A percentile compares a stretch with the other conserved stretches of the same genome.
Conservation (phyloP, 768 basidiomycete genomes). For the Galerina sulciceps region DNA sequence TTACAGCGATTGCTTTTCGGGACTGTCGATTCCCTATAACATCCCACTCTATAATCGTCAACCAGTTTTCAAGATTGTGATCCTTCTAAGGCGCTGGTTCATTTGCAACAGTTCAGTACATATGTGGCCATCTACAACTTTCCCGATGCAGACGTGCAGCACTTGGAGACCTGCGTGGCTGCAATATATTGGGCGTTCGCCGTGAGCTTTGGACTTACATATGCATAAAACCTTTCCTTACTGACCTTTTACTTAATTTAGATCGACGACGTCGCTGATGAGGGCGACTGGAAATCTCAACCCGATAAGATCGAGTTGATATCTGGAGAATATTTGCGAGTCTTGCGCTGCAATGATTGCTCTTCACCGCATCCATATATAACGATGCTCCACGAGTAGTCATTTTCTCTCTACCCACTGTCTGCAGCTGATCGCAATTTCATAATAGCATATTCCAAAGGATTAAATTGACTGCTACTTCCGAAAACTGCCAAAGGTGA, state of each 20-base stretch:
- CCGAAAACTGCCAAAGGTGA: conserved; percentile 4
- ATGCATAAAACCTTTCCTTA: not conserved
- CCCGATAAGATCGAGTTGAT: too few species aligned
- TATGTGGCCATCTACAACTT: not conserved
- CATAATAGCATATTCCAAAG: conserved; percentile 2
- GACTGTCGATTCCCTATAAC: not conserved
- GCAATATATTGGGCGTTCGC: not conserved
- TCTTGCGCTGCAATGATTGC: conserved; percentile 13
- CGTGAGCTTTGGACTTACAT: too few species aligned
- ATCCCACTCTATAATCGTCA: too few species aligned
- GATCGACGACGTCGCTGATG: conserved; percentile 29
- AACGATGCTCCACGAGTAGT: conserved; percentile 24
- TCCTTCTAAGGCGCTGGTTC: not conserved
- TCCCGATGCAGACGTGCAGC: not conserved
- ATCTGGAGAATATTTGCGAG: too few species aligned
- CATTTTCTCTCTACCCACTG: too few species aligned
- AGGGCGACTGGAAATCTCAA: too few species aligned
- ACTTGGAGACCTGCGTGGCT: not conserved
- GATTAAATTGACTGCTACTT: conserved; percentile 3
- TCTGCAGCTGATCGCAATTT: too few species aligned
- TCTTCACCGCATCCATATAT: conserved; percentile 13
- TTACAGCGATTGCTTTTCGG: too few species aligned
- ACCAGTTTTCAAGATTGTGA: not conserved
- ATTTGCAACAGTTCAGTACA: not conserved
- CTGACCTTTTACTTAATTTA: not conserved